A percentile compares a stretch with the other conserved stretches of the same genome.
These are phyloP conservation scores for Scheffersomyces parashehatae DNA, from an alignment of 1,139 yeast species.

Conservation along the genomic window DNA sequence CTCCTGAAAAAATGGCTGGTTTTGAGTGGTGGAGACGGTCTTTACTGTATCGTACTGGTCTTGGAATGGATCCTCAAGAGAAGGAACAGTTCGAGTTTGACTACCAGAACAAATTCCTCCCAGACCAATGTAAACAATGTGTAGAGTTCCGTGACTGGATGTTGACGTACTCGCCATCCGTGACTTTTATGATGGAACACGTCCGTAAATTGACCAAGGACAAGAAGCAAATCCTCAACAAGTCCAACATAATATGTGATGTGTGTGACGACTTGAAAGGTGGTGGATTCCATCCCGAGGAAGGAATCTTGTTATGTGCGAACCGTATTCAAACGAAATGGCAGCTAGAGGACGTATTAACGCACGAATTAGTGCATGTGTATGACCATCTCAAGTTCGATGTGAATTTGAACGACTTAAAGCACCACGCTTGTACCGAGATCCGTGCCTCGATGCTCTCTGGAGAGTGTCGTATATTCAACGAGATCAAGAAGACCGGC, in stretches of 20 bases:
- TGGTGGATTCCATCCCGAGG: constrained; percentile 91
- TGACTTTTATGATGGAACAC: constrained; percentile 84
- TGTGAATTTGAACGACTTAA: constrained; percentile 78
- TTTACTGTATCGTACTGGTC: constrained; percentile 69
- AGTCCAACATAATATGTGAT: constrained; percentile 68
- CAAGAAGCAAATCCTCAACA: constrained; percentile 13
- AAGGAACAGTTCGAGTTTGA: constrained; percentile 61
- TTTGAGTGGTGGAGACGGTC: constrained; percentile 86
- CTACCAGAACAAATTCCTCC: constrained; percentile 47
- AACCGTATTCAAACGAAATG: constrained; percentile 76
- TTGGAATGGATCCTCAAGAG: constrained; percentile 59
- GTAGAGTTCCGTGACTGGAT: constrained; percentile 78
- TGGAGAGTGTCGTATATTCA: constrained; percentile 93
- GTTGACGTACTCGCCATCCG: constrained; percentile 78
- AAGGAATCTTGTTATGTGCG: constrained; percentile 85
- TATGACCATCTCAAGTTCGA: constrained; percentile 88
- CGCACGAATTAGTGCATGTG: constrained; percentile 93
- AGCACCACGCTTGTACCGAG: constrained; percentile 97
- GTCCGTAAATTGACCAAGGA: constrained; percentile 54
- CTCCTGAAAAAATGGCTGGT: constrained; percentile 33
- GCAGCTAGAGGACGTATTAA: constrained; percentile 85
- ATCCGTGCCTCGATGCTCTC: constrained; percentile 89
- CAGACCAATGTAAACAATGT: constrained; percentile 61
- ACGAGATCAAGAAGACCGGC: constrained; percentile 73
- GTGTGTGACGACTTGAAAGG: constrained; percentile 84